phyloP scores from a whole-genome alignment of 495 filamentous ascomycete species.

The Pyrenula aspistea region DNA sequence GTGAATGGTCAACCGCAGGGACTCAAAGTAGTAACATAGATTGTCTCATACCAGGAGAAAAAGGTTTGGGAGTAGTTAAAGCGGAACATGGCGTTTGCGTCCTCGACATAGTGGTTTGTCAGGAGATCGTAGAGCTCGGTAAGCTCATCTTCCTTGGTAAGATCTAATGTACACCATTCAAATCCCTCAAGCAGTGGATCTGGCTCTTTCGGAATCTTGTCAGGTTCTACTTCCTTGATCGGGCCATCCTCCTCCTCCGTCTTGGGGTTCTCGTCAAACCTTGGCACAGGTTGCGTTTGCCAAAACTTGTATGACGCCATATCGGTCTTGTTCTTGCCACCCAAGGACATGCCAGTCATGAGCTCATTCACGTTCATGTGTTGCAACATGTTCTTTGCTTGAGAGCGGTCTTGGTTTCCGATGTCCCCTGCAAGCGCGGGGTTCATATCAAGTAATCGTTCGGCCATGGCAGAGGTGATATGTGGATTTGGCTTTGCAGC shows the following conservation, averaged over 20 bases:
- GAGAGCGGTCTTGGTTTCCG: constrained; percentile 28
- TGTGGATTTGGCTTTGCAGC: constrained; percentile 15
- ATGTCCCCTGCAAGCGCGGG: constrained; percentile 37
- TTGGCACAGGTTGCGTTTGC: constrained; percentile 89
- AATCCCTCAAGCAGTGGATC: constrained; percentile 60
- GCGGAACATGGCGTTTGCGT: constrained; percentile 90
- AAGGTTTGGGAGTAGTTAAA: constrained; percentile 89
- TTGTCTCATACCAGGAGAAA: constrained; percentile 67
- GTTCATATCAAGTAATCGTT: constrained; percentile 34
- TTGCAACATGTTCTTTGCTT: constrained; percentile 50
- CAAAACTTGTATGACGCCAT: constrained; percentile 98
- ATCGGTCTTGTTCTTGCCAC: constrained; percentile 83
- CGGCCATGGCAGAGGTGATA: constrained; percentile 28
- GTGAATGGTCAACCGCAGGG: background rate
- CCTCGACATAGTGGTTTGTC: constrained; percentile 90
- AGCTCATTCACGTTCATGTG: constrained; percentile 66
- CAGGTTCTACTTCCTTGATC: constrained; percentile 60
- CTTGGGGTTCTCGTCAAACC: constrained; percentile 47
- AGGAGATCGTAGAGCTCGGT: constrained; percentile 82
- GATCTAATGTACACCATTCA: constrained; percentile 87
- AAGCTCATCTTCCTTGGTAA: constrained; percentile 55
- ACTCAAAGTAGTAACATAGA: background rate
- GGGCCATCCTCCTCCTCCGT: constrained; percentile 38
- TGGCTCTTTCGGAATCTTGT: constrained; percentile 60
- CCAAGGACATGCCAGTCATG: constrained; percentile 62